Evolutionary conservation across 202 grass and related monocot genomes (phyloP), one percentile per base, ranked within the genome.

Genomic region (Dendrocalamus latiflorus): DNA sequence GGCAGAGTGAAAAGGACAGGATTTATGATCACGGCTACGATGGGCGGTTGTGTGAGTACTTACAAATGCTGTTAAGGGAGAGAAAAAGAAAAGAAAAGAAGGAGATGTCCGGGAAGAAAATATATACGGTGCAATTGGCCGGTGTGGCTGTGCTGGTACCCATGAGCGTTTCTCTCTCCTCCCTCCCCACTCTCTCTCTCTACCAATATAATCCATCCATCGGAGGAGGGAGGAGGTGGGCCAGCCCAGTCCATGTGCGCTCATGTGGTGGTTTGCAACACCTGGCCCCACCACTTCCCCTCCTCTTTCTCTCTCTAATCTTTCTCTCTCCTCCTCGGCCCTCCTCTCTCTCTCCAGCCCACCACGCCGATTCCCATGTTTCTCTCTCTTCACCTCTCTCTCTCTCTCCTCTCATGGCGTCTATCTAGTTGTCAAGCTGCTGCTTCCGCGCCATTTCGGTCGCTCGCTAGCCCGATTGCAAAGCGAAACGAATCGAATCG

Each of bases 261-360:
- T 87, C 94, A 97, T 94, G 94, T 93, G 92, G 90, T 89, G 84
- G 92, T 92, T 97, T 84, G 87, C 88, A 65, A 79, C 80, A 26
- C 54, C n/a, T 77, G 92, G 70, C 0, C 92, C 94, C 94, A 88
- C 90, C 84, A 74, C 75, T 75, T 78, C 24, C 11, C n/a, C 70
- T 24, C 1, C 21, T 24, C 24, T 38, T 5, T 58, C 70, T n/a
- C n/a, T n/a, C n/a, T n/a, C n/a, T n/a, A n/a, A n/a, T n/a, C n/a
- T n/a, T n/a, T n/a, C n/a, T 30, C 30, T 30, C 30, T 30, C n/a
- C 56, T 59, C 54, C n/a, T 57, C 3, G 54, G 50, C 6, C 48
- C 13, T 22, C 21, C 14, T 49, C 20, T 59, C 55, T 39, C 55
- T 15, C 59, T 25, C 59, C 64, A 43, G 73, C 59, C 56, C 76